Evolutionary conservation across 768 basidiomycete genomes (phyloP).

Genomic region (Mycena leptocephala): DNA sequence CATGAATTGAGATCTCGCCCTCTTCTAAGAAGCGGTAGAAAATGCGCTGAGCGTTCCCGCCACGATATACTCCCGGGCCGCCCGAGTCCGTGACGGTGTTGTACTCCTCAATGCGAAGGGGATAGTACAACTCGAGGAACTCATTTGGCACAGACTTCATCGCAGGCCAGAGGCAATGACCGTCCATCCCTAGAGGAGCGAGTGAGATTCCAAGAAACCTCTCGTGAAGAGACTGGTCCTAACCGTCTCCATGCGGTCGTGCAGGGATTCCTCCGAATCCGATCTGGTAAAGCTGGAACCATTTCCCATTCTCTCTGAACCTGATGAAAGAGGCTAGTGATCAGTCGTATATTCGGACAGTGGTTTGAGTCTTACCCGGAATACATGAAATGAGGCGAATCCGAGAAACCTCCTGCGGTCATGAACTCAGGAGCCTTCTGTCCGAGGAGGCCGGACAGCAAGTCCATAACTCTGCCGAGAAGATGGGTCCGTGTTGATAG

Average conservation of each 20-base stretch:
- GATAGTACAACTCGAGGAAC: conserved; percentile 34
- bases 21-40: conserved; percentile 34
- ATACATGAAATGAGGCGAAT: conserved; percentile 38
- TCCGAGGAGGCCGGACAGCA: conserved; percentile 32
- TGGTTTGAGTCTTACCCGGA: conserved; percentile 13
- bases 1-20: conserved; percentile 38
- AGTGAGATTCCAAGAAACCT: background rate
- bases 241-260: conserved; percentile 33
- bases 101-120: conserved; percentile 38
- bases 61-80: conserved; percentile 31
- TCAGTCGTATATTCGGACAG: background rate
- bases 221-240: background rate
- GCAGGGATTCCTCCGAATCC: conserved; percentile 39
- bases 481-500: conserved; percentile 38
- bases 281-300: conserved; percentile 34
- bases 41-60: conserved; percentile 37
- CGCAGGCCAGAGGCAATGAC: conserved; percentile 32
- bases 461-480: conserved; percentile 35
- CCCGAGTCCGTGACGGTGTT: conserved; percentile 37
- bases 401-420: conserved; percentile 36
- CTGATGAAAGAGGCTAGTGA: background rate
- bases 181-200: conserved; percentile 14
- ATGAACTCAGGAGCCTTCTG: conserved; percentile 32
- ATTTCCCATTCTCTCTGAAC: conserved; percentile 32
- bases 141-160: conserved; percentile 38